Evolutionary conservation across 768 basidiomycete species (phyloP).

Genomic region (Sutorius australiensis): DNA sequence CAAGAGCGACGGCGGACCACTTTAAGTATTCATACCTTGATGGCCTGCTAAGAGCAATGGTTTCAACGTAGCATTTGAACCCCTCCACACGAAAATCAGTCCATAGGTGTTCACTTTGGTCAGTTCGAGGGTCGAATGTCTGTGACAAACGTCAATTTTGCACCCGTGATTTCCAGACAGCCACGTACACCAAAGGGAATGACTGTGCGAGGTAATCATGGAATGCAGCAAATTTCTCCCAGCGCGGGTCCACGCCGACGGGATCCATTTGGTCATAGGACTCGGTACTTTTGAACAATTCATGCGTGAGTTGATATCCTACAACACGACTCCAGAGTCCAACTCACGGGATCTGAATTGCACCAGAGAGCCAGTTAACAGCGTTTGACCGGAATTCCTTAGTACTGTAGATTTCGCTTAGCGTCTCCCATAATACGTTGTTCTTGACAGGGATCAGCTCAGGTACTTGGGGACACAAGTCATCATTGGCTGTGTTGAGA

Average conservation of each 20-base stretch:
- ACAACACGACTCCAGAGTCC: not conserved
- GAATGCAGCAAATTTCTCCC: constrained; percentile 51
- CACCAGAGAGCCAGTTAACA: constrained; percentile 36
- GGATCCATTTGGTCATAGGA: constrained; percentile 47
- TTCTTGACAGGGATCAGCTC: constrained; percentile 35
- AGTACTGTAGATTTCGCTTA: constrained; percentile 31
- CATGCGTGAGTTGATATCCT: constrained; percentile 3
- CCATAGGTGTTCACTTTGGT: constrained; percentile 63
- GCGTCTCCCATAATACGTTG: constrained; percentile 29
- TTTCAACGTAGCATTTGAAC: constrained; percentile 45
- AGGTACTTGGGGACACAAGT: constrained; percentile 35
- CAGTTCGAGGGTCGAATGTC: constrained; percentile 47
- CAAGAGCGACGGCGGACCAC: not conserved
- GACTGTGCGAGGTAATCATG: constrained; percentile 52
- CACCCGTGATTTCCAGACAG: not conserved
- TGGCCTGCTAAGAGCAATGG: constrained; percentile 54
- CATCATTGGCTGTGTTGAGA: not conserved
- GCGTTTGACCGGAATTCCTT: constrained; percentile 35
- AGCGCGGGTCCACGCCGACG: constrained; percentile 48
- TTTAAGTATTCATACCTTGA: constrained; percentile 44
- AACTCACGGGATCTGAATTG: constrained; percentile 40
- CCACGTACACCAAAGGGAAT: constrained; percentile 58
- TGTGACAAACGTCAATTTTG: constrained; percentile 17
- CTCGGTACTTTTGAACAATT: constrained; percentile 39
- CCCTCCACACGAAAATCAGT: constrained; percentile 56